These are phyloP conservation scores for Astraeus odoratus DNA, from an alignment of 768 basidiomycete genomes.

Conservation along the genomic window DNA sequence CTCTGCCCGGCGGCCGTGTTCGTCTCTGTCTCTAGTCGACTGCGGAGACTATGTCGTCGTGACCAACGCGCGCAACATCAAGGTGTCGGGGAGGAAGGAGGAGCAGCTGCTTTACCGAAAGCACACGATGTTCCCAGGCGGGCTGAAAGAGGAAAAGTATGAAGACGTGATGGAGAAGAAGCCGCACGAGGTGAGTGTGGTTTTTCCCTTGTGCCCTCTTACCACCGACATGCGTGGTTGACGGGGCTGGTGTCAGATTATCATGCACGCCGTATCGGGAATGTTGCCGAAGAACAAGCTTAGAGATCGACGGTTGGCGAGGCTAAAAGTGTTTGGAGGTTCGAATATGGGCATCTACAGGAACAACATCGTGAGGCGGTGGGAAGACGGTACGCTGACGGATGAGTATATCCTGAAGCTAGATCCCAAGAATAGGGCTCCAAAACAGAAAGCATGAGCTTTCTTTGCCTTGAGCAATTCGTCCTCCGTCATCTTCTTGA, in stretches of 20 bases:
- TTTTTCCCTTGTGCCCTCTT: background rate
- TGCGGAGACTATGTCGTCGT: slow-evolving; percentile 98
- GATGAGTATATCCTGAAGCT: slow-evolving; percentile 26
- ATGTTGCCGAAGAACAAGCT: slow-evolving; percentile 99
- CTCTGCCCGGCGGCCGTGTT: too few relatives aligned
- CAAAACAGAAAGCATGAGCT: background rate
- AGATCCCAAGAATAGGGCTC: slow-evolving; percentile 14
- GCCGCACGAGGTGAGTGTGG: slow-evolving; percentile 74
- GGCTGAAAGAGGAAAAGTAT: slow-evolving; percentile 87
- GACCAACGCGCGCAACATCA: slow-evolving; percentile 77
- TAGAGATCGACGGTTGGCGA: slow-evolving; percentile 78
- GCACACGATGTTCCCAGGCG: slow-evolving; percentile 90
- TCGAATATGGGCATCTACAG: slow-evolving; percentile 71
- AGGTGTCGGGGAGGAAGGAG: slow-evolving; percentile 84
- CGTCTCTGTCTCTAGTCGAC: slow-evolving; percentile 75
- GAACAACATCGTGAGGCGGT: slow-evolving; percentile 71
- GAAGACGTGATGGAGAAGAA: slow-evolving; percentile 75
- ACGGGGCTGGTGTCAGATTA: slow-evolving; percentile 57
- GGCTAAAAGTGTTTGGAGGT: slow-evolving; percentile 84
- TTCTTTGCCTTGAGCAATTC: background rate
- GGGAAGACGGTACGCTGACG: slow-evolving; percentile 74
- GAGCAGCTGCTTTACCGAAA: slow-evolving; percentile 83
- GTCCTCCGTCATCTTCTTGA: background rate
- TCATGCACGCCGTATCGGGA: slow-evolving; percentile 91
- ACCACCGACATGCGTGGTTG: background rate